Conservation (phyloP, 495 filamentous ascomycete genomes). For the Echria macrotheca region DNA sequence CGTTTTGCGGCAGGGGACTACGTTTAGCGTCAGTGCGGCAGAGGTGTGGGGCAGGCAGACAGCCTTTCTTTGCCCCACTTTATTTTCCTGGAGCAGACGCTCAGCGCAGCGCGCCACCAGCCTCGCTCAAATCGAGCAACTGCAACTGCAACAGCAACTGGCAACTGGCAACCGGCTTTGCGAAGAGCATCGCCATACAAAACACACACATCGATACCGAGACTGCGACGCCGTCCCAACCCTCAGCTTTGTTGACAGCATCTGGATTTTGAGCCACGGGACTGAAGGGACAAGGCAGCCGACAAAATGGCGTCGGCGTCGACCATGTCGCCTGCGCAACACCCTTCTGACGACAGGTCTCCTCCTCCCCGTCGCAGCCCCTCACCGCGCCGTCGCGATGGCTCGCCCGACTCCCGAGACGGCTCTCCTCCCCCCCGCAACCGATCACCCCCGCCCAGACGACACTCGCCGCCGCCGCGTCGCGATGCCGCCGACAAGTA, state of each 20-base stretch:
- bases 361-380: slow-evolving; percentile 1
- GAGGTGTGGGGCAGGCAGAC: neutral
- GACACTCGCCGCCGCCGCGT: slow-evolving; percentile 20
- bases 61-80: neutral
- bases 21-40: neutral
- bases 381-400: slow-evolving; percentile 3
- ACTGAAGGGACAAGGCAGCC: too few species aligned
- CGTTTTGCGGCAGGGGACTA: slow-evolving; percentile 1
- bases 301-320: slow-evolving; percentile 25
- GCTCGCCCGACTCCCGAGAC: slow-evolving; percentile 7
- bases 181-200: too few species aligned
- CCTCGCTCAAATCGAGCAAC: too few species aligned
- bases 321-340: slow-evolving; percentile 22
- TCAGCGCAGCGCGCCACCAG: too few species aligned
- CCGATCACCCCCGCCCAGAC: slow-evolving; percentile 24
- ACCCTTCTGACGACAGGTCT: slow-evolving; percentile 11
- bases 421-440: slow-evolving; percentile 13
- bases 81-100: too few species aligned
- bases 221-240: too few species aligned
- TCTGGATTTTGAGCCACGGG: too few species aligned
- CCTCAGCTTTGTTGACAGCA: too few species aligned
- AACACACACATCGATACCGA: too few species aligned
- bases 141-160: too few species aligned
- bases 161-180: too few species aligned
- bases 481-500: slow-evolving; percentile 42